Base-by-base conservation (phyloP, 1,284 basidiomycete species). In the Rhodotorula mucilaginosa region DNA sequence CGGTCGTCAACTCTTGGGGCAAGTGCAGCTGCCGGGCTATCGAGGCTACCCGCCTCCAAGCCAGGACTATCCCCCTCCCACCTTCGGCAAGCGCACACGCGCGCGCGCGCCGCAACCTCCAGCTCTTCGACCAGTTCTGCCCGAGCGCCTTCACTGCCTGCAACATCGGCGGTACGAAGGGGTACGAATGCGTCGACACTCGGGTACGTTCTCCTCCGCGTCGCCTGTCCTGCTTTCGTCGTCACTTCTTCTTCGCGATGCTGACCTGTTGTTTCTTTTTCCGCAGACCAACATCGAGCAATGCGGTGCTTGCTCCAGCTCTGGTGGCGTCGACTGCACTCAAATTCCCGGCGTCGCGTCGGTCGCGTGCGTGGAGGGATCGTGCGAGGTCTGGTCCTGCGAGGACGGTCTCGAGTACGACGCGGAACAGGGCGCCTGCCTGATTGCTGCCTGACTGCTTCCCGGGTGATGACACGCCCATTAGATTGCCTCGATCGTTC, bases 321-420 rank as follows among this genome's bases (percentile, higher is more conserved):
- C 23, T 3, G 62, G 62, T 29, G 74, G 76, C 21, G 65, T 69
- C n/a, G 77, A 78, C 68, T 76, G 77, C 75, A 76, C 76, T 18
- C 56, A 61, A 3, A 48, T 77, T 54, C 29, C 54, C 7, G 66
- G 66, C 51, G 76, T 73, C 18, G 52, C 19, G 3, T 64, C 72
- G 13, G 69, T 63, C 31, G 65, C 44, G 63, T 64, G 70, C 52
- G 47, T 60, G 12, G 51, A 51, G 31, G 65, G 65, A 23, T 47
- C 47, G 3, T 71, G 69, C 64, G 54, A 56, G 29, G 29, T 56
- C 54, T 56, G 54, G 54, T n/a, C 61, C 21, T 62, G 61, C 61
- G 29, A 29, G 21, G 61, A 54, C 4, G 61, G 61, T 7, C 54
- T 23, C 61, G 16, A 49, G 31, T 62, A 44, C 31, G 31, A 34